Conservation (phyloP, 225 moss, liverwort and hornwort species). For the Physcomitrium patens region DNA sequence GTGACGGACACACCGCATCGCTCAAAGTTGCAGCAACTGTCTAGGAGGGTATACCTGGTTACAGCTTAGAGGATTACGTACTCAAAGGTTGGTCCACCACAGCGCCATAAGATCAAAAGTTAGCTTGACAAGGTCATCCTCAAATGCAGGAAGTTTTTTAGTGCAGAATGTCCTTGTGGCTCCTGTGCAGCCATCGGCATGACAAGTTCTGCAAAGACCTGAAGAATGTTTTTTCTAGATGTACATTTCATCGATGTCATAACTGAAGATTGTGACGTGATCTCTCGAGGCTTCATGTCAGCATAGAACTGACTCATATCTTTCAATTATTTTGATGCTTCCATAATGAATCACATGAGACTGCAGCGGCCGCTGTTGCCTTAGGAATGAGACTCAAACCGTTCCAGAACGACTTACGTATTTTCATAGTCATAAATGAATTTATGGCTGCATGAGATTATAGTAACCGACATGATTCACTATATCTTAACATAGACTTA, state of each 20-base stretch:
- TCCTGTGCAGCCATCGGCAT: neutral
- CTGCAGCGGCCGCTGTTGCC: too few species aligned
- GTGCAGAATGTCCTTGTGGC: constrained; percentile 7
- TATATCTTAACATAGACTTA: too few species aligned
- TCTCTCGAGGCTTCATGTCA: too few species aligned
- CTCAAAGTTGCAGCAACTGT: constrained; percentile 15
- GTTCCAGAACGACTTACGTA: too few species aligned
- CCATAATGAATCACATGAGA: too few species aligned
- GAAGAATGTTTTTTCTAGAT: constrained; percentile 10
- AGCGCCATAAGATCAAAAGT: constrained; percentile 7
- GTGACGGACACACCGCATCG: neutral
- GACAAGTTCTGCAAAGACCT: neutral
- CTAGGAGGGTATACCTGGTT: constrained; percentile 7
- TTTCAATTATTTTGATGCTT: too few species aligned
- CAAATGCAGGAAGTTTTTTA: neutral
- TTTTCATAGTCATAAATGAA: too few species aligned
- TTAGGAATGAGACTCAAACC: too few species aligned
- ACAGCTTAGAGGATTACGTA: neutral
- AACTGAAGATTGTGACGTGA: constrained; percentile 8
- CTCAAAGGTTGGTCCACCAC: constrained; percentile 17
- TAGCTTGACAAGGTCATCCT: constrained; percentile 16
- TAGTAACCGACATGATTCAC: too few species aligned
- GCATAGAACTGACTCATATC: too few species aligned
- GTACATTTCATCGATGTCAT: neutral
- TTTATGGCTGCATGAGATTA: too few species aligned